Percentiles rank a stretch among this genome's conserved stretches.
Conservation (phyloP, 164 flowering plant species). For the Piper longum region DNA sequence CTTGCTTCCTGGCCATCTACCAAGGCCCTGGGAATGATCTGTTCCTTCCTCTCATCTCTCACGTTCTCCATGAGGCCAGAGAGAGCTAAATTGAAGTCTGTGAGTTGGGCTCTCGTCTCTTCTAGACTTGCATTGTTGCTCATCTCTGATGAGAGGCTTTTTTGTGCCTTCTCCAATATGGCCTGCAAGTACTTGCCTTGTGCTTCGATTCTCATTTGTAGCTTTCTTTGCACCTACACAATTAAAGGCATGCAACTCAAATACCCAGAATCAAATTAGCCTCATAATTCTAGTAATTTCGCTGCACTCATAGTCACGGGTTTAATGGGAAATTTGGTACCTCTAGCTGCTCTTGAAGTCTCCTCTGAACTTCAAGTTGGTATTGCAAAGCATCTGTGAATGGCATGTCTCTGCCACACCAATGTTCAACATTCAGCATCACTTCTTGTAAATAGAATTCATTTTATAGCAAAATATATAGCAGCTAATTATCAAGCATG, state of each 20-base stretch:
- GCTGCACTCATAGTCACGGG: too few relatives aligned
- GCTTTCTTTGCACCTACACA: constrained; percentile 53
- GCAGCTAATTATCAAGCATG: too few relatives aligned
- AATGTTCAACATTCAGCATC: not conserved
- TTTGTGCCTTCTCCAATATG: constrained; percentile 65
- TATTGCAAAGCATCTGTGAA: constrained; percentile 29
- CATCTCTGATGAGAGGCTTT: constrained; percentile 28
- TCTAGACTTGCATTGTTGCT: constrained; percentile 23
- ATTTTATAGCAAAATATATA: too few relatives aligned
- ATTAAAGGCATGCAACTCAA: not conserved
- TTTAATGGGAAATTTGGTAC: constrained; percentile 12
- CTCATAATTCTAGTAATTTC: too few relatives aligned
- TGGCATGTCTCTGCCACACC: constrained; percentile 35
- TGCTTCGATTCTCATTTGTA: constrained; percentile 85
- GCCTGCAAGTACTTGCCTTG: constrained; percentile 85
- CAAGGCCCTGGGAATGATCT: constrained; percentile 6
- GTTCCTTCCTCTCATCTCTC: constrained; percentile 15
- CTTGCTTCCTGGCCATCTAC: constrained; percentile 5
- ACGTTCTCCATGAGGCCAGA: constrained; percentile 35
- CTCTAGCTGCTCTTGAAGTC: constrained; percentile 65
- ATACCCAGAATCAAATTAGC: too few relatives aligned
- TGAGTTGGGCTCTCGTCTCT: constrained; percentile 32
- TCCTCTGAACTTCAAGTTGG: constrained; percentile 60
- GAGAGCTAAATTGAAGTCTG: constrained; percentile 48
- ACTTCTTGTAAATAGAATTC: not conserved